Base-by-base conservation (phyloP, 768 basidiomycete genomes). In the Mycena chlorophos region DNA sequence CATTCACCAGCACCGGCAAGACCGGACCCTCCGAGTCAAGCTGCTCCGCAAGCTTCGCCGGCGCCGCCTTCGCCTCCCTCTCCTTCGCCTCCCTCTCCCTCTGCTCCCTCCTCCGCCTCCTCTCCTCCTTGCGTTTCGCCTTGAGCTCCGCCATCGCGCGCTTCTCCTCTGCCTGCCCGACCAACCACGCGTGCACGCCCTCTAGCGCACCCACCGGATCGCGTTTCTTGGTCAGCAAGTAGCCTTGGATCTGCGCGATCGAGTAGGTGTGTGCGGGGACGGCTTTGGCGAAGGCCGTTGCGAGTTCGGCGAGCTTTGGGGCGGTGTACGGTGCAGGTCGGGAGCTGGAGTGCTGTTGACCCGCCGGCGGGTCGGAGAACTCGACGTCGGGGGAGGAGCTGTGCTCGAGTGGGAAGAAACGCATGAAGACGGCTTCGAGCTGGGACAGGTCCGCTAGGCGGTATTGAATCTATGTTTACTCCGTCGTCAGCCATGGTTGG, bases 151-250 rank as follows among this genome's bases (percentile, higher is more conserved):
- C 16, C 42, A 60, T 8, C 16, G 25, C 52, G 0, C 48, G 51
- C 42, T 50, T 56, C 58, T 67, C 62, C 53, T 61, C 62, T 45
- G 62, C 52, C 55, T 67, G 65, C 26, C 62, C 49, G 42, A 61
- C 60, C 19, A 74, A 55, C 68, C 73, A 74, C 23, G 58, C 60
- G 29, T 57, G 54, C 6, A 50, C 55, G 1, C 52, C 57, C 22
- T 53, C 39, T 4, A 55, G 49, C 3, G 60, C 54, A 8, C 45
- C 59, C 0, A 17, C 47, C 19, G 63, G 63, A 45, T 62, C 38
- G 29, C 51, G 49, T 28, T 64, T 64, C 49, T 54, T 49, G 29
- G 53, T 56, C 22, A 78, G 61, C 39, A 77, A 58, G 57, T 71
- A 77, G n/a, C 52, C 52, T 30, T 54, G 52, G 28, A 54, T 27